Evolutionary conservation across 257 asterid species (phyloP).

Genomic region (Buddleja alternifolia): DNA sequence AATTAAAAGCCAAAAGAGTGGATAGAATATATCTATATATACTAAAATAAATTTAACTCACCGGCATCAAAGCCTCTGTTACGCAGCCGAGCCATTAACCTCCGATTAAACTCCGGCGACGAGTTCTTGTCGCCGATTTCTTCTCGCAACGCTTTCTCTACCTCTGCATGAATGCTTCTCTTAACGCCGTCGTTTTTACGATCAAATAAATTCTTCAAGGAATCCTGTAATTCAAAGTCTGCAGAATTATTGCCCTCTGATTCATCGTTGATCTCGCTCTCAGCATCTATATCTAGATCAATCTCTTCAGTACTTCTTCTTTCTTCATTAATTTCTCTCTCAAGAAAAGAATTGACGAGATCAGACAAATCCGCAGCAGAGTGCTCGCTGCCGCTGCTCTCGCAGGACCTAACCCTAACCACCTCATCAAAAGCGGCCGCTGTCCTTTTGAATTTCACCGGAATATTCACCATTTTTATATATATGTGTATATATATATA

Average conservation of each 20-base stretch:
- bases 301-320: neutral
- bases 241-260: slow-evolving; percentile 10
- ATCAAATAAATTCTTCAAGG: slow-evolving; percentile 38
- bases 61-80: slow-evolving; percentile 54
- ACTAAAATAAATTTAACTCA: slow-evolving; percentile 22
- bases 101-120: slow-evolving; percentile 46
- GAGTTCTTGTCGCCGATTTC: slow-evolving; percentile 5
- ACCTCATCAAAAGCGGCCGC: slow-evolving; percentile 72
- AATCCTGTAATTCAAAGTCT: slow-evolving; percentile 31
- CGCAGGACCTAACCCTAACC: slow-evolving; percentile 47
- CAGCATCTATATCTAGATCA: slow-evolving; percentile 16
- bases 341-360: slow-evolving; percentile 72
- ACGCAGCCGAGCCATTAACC: slow-evolving; percentile 54
- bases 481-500: neutral
- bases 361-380: slow-evolving; percentile 62
- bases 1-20: no score
- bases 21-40: no score
- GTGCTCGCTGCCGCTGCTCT: slow-evolving; percentile 90
- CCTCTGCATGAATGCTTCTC: slow-evolving; percentile 31
- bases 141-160: slow-evolving; percentile 34
- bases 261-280: slow-evolving; percentile 21
- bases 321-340: slow-evolving; percentile 42
- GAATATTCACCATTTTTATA: slow-evolving; percentile 45
- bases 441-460: slow-evolving; percentile 55
- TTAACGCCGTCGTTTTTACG: slow-evolving; percentile 22